Conservation (phyloP, 441 rosid genomes). For the Biscutella laevigata region DNA sequence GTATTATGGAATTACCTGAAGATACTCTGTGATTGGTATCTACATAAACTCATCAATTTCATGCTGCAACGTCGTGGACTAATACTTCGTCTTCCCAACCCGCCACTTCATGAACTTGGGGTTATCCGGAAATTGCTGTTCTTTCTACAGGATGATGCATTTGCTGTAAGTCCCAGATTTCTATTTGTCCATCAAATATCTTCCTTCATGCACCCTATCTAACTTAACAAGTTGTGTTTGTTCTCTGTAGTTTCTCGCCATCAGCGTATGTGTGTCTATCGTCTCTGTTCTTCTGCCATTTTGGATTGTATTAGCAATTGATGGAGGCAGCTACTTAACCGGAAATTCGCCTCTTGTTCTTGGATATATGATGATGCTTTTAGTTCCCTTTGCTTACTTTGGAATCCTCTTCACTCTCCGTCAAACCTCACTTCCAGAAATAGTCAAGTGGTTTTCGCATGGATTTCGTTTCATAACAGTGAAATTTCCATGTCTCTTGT, state of each 20-base stretch:
- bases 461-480: conserved; percentile 8
- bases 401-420: not conserved
- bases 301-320: conserved; percentile 5
- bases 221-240: not conserved
- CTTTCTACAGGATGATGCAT: conserved; percentile 17
- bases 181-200: not conserved
- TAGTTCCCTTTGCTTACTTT: not conserved
- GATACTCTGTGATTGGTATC: conserved; percentile 12
- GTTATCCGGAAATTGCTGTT: conserved; percentile 4
- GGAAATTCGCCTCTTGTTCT: not conserved
- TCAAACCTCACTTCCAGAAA: not conserved
- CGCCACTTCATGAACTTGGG: conserved; percentile 6
- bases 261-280: not conserved
- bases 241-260: conserved; percentile 12
- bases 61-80: not conserved
- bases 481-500: not conserved
- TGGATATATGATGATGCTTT: conserved; percentile 1
- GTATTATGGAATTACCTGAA: not conserved
- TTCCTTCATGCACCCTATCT: not conserved
- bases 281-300: conserved; percentile 6
- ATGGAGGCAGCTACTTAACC: not conserved
- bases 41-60: not conserved
- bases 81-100: not conserved
- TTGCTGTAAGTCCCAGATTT: conserved; percentile 17
- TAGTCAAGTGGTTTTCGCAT: not conserved